These are phyloP conservation scores for Pseudoperonospora humuli DNA, from an alignment of 352 stramenopile species.

Conservation along the genomic window DNA sequence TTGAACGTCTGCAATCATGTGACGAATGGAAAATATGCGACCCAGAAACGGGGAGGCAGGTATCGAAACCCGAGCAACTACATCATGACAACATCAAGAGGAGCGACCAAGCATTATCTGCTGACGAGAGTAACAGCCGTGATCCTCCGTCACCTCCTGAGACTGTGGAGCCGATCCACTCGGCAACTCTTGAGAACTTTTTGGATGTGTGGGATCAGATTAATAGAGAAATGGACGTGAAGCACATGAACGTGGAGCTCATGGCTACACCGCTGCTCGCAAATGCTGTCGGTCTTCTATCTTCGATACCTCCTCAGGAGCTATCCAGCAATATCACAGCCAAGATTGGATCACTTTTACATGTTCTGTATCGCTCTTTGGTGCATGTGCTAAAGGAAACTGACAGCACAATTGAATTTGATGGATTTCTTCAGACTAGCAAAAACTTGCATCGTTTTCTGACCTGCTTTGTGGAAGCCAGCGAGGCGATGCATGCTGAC, in stretches of 20 bases:
- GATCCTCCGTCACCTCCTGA: not conserved
- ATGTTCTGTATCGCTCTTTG: constrained; percentile 22
- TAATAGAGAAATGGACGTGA: constrained; percentile 18
- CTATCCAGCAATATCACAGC: constrained; percentile 8
- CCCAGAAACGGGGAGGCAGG: constrained; percentile 50
- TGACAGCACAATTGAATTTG: constrained; percentile 1
- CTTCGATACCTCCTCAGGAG: constrained; percentile 8
- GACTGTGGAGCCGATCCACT: not conserved
- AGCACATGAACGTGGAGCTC: constrained; percentile 13
- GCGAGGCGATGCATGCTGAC: not conserved
- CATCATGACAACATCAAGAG: not conserved
- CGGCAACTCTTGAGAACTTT: constrained; percentile 22
- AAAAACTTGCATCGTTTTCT: constrained; percentile 25
- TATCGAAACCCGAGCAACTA: constrained; percentile 10
- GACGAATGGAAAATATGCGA: constrained; percentile 86
- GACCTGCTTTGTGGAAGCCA: constrained; percentile 10
- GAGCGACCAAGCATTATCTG: not conserved
- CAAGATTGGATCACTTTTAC: constrained; percentile 18
- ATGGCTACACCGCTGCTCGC: constrained; percentile 14
- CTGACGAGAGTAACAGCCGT: constrained; percentile 9
- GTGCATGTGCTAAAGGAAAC: constrained; percentile 17
- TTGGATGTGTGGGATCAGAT: constrained; percentile 19
- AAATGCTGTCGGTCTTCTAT: constrained; percentile 18
- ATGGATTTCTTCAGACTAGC: constrained; percentile 10
- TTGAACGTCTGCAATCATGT: constrained; percentile 62